A percentile compares a stretch with the other conserved stretches of the same genome.
Conservation (phyloP, 2,329 filamentous ascomycete genomes). For the Mycogone perniciosa region DNA sequence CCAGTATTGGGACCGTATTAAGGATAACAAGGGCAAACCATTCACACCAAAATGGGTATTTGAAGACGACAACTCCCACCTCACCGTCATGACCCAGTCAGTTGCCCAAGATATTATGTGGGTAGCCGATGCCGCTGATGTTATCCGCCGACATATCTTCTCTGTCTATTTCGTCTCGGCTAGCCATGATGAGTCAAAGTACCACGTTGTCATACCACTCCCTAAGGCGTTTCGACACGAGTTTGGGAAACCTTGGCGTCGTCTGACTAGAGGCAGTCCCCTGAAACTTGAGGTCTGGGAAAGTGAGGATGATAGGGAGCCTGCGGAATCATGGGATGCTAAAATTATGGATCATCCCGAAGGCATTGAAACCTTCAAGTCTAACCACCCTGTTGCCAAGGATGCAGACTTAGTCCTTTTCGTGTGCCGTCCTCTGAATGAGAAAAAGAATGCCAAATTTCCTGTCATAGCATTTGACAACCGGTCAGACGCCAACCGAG, state of each 20-base stretch:
- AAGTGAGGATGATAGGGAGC: neutral
- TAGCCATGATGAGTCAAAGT: too few species aligned
- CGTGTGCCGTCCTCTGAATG: neutral
- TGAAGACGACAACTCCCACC: conserved; percentile 1
- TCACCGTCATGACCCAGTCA: conserved; percentile 7
- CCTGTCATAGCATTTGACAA: neutral
- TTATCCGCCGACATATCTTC: neutral
- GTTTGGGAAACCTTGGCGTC: neutral
- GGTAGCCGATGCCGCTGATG: neutral
- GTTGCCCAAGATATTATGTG: conserved; percentile 11
- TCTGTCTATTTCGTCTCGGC: conserved; percentile 9
- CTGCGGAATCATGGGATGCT: neutral
- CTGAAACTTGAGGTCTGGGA: neutral
- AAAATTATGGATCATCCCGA: too few species aligned
- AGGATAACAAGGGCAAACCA: neutral
- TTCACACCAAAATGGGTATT: neutral
- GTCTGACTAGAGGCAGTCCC: neutral
- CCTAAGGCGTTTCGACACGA: neutral
- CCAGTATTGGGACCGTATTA: too few species aligned
- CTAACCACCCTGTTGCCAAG: neutral
- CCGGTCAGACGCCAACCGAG: neutral
- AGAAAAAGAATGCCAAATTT: neutral
- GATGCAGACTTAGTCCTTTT: neutral
- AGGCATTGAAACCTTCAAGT: too few species aligned
- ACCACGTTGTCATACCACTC: neutral